A percentile compares a stretch with the other conserved stretches of the same genome.
Conservation (phyloP, 2,329 filamentous ascomycete species). For the Rutstroemia sydowiana region DNA sequence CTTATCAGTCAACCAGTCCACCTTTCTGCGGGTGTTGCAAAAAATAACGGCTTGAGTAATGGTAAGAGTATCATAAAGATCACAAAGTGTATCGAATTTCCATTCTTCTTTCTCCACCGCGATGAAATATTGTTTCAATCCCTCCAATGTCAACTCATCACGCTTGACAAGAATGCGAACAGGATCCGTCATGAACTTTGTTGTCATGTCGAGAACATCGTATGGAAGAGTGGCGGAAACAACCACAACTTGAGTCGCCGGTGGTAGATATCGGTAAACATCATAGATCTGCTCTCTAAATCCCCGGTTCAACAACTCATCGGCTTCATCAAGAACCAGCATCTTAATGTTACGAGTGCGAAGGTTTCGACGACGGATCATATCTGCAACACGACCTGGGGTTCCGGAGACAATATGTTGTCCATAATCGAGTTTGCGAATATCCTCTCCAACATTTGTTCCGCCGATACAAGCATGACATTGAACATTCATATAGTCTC, state of each 20-base stretch:
- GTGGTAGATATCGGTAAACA: constrained; percentile 93
- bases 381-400: constrained; percentile 87
- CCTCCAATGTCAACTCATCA: constrained; percentile 95
- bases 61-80: constrained; percentile 96
- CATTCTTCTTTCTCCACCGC: constrained; percentile 99
- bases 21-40: constrained; percentile 98
- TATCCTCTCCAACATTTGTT: constrained; percentile 96
- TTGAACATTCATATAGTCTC: constrained; percentile 99
- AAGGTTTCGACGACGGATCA: constrained; percentile 68
- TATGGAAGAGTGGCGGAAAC: constrained; percentile 95
- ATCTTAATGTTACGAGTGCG: constrained; percentile 72
- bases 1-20: constrained; percentile 98
- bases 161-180: constrained; percentile 96
- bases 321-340: constrained; percentile 69
- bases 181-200: constrained; percentile 98
- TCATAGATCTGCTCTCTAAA: constrained; percentile 99
- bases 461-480: constrained; percentile 98
- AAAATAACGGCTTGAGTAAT: constrained; percentile 99
- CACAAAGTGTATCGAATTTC: constrained; percentile 98
- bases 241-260: constrained; percentile 95
- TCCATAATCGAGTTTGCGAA: constrained; percentile 93
- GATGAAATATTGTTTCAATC: constrained; percentile 98
- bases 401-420: constrained; percentile 97
- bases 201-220: constrained; percentile 98
- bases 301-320: constrained; percentile 80